A percentile compares a stretch with the other conserved stretches of the same genome.
Conservation (phyloP, 2,329 filamentous ascomycete species). For the Trichoderma afroharzianum region DNA sequence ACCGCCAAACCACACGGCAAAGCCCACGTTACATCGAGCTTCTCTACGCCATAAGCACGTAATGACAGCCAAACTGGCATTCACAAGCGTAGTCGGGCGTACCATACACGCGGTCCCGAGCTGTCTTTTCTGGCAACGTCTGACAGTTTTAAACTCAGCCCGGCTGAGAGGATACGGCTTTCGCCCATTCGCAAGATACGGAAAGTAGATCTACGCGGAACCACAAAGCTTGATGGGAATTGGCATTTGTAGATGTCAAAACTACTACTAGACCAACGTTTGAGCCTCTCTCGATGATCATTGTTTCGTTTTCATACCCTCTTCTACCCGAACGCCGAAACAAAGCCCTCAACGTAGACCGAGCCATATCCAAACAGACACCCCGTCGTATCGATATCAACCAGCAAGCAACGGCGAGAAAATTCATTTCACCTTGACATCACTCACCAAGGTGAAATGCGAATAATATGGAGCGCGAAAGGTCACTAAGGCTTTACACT, state of each 20-base stretch:
- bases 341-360: neutral
- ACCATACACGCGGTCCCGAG: too few species aligned
- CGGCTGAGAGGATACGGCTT: neutral
- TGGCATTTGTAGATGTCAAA: neutral
- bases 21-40: neutral
- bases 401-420: neutral
- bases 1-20: neutral
- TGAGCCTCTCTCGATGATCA: neutral
- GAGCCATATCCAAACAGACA: neutral
- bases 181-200: neutral
- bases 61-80: neutral
- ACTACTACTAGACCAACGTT: neutral
- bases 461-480: neutral
- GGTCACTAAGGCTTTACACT: slow-evolving; percentile 4
- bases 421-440: neutral
- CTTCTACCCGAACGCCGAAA: neutral
- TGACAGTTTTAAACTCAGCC: neutral
- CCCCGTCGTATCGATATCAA: neutral
- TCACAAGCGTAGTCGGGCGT: neutral
- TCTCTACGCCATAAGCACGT: slow-evolving; percentile 1
- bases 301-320: neutral
- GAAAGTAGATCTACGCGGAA: neutral
- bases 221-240: neutral
- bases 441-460: neutral
- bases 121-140: neutral